phyloP scores from a whole-genome alignment of 805 yeast species.

The Candida ficus region DNA sequence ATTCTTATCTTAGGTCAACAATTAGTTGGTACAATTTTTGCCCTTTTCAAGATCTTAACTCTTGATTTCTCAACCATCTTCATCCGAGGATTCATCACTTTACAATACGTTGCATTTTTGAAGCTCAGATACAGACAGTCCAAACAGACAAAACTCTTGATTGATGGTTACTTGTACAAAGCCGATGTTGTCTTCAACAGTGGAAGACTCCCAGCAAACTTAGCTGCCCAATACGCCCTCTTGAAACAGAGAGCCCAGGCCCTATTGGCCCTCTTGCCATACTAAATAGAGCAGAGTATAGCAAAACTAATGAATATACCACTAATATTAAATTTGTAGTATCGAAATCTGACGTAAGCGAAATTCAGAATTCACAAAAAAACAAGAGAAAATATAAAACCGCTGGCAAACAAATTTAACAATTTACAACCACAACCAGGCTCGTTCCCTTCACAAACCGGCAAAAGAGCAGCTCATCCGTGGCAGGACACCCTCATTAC shows the following conservation, averaged over 20 bases:
- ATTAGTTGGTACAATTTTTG: conserved; percentile 38
- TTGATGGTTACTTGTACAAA: conserved; percentile 41
- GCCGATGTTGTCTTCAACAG: conserved; percentile 32
- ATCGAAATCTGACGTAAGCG: background rate
- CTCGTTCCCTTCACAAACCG: background rate
- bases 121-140: conserved; percentile 57
- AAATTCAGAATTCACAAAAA: background rate
- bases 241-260: conserved; percentile 13
- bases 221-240: conserved; percentile 13
- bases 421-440: no score
- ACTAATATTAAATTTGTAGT: background rate
- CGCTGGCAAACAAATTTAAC: background rate
- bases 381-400: background rate
- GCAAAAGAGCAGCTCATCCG: background rate
- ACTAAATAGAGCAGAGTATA: background rate
- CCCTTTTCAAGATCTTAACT: conserved; percentile 31
- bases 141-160: conserved; percentile 45
- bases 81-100: conserved; percentile 33
- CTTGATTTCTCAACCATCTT: conserved; percentile 23
- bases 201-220: conserved; percentile 32
- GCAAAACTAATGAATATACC: background rate
- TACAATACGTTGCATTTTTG: conserved; percentile 47
- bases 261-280: conserved; percentile 12
- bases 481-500: background rate
- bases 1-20: conserved; percentile 36